Evolutionary conservation across 345 rosid species (phyloP).

Genomic region (Eucalyptus erythrocorys): DNA sequence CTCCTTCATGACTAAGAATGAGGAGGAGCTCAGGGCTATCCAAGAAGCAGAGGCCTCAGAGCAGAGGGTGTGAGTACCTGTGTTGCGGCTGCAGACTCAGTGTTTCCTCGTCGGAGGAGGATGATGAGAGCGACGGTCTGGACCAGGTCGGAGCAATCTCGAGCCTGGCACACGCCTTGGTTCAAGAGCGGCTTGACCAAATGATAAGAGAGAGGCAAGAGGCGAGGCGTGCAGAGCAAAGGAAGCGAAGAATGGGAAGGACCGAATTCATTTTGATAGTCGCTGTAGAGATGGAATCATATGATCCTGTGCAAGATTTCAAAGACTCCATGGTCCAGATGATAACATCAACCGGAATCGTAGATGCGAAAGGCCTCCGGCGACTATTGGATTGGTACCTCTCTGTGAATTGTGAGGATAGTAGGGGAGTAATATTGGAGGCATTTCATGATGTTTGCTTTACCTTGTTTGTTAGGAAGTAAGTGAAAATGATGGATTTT

Average conservation of each 20-base stretch:
- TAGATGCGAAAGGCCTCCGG: not conserved
- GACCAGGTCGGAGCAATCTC: not conserved
- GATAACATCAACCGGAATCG: not conserved
- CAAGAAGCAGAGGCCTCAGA: not conserved
- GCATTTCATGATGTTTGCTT: not conserved
- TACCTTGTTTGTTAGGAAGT: constrained; percentile 3
- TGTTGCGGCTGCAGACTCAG: not conserved
- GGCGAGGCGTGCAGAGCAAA: not conserved
- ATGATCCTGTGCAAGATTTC: not conserved
- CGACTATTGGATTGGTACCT: not conserved
- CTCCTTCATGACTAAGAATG: not conserved
- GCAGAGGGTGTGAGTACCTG: not conserved
- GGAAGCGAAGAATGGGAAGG: not conserved
- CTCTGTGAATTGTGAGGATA: not conserved
- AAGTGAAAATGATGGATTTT: constrained; percentile 16
- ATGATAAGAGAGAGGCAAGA: not conserved
- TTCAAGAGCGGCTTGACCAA: not conserved
- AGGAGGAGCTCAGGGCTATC: not conserved
- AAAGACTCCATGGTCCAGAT: not conserved
- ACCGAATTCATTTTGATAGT: not conserved
- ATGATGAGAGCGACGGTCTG: not conserved
- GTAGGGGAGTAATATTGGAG: not conserved
- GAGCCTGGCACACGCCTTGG: not conserved
- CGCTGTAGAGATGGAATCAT: not conserved
- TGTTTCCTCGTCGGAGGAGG: not conserved